phyloP scores from a whole-genome alignment of 495 filamentous ascomycete species.

The Neurospora africana region DNA sequence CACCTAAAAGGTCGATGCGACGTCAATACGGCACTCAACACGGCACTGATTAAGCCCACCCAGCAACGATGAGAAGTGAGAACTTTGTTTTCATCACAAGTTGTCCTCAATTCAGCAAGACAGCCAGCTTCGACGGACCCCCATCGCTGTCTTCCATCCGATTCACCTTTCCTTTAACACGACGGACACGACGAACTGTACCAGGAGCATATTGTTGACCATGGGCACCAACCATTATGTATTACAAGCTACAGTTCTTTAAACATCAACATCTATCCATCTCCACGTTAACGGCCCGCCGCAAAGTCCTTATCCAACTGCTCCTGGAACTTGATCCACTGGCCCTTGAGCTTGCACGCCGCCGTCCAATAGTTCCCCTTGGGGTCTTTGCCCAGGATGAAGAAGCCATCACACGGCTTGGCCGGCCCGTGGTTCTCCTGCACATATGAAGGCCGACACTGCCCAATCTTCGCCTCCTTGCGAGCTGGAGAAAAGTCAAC shows the following conservation, averaged over 20 bases:
- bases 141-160: not conserved
- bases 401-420: constrained; percentile 22
- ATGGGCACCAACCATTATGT: not conserved
- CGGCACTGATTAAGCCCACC: too few relatives aligned
- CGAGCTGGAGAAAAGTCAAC: constrained; percentile 34
- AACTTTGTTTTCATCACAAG: not conserved
- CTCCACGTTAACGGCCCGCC: not conserved
- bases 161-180: not conserved
- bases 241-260: not conserved
- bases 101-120: not conserved
- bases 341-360: constrained; percentile 23
- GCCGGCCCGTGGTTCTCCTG: constrained; percentile 24
- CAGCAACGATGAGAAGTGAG: not conserved
- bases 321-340: constrained; percentile 27
- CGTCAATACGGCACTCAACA: not conserved
- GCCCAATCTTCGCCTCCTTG: not conserved
- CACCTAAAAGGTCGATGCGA: not conserved
- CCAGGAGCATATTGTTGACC: not conserved
- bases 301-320: constrained; percentile 14
- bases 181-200: not conserved
- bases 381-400: constrained; percentile 38
- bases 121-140: not conserved
- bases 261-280: not conserved
- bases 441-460: constrained; percentile 14
- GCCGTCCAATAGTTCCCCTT: constrained; percentile 40